A percentile compares a stretch with the other conserved stretches of the same genome.
Evolutionary conservation across 257 asterid species (phyloP).

Genomic region (Solanum pimpinellifolium): DNA sequence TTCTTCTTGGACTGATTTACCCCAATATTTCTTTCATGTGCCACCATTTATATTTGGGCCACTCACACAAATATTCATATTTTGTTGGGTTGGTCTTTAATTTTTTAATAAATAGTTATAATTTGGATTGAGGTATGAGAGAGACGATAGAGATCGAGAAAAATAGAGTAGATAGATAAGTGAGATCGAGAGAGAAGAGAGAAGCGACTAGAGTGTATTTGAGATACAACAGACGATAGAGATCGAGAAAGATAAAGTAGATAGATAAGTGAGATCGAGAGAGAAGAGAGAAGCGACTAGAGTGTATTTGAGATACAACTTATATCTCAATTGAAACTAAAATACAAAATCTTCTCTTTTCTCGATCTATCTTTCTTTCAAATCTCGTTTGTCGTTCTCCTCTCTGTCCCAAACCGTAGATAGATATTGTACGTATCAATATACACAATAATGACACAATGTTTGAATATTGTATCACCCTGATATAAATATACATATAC

Average conservation of each 20-base stretch:
- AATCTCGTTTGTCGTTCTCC: no score
- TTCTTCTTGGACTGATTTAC: background rate
- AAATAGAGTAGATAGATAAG: no score
- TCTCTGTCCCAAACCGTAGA: background rate
- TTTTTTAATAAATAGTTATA: background rate
- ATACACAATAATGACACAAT: background rate
- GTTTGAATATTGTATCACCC: background rate
- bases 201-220: background rate
- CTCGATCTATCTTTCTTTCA: background rate
- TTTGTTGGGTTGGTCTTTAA: background rate
- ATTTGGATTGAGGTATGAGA: background rate
- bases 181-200: no score
- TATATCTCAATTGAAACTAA: background rate
- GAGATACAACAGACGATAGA: background rate
- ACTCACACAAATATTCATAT: background rate
- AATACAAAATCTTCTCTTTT: background rate
- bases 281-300: background rate
- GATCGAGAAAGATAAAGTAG: no score
- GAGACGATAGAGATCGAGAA: background rate
- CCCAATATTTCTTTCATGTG: background rate
- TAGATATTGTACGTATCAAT: background rate
- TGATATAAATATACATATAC: no score
- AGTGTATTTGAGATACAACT: background rate
- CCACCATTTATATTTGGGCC: background rate
- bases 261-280: no score